phyloP scores from a whole-genome alignment of 129 eudicot species.

The Scalesia atractyloides region DNA sequence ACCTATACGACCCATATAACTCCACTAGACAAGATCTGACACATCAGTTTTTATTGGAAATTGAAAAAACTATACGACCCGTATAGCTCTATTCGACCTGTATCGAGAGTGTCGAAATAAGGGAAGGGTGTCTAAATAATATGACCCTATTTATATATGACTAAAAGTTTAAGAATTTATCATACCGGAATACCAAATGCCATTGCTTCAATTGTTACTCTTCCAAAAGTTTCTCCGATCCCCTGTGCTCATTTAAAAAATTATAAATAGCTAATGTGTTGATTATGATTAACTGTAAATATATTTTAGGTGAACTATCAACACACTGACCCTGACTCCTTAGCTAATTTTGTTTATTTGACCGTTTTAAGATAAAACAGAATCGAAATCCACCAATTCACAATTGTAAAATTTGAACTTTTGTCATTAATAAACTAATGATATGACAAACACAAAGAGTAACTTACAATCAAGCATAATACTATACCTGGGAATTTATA shows the following conservation, averaged over 20 bases:
- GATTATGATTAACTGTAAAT: neutral
- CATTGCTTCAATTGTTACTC: slow-evolving; percentile 99
- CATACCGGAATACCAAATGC: slow-evolving; percentile 96
- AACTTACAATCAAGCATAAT: neutral
- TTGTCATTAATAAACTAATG: neutral
- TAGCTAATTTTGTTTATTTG: neutral
- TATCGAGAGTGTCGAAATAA: too few relatives aligned
- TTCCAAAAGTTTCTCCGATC: slow-evolving; percentile 94
- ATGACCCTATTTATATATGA: neutral
- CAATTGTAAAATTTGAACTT: neutral
- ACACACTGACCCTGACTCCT: neutral
- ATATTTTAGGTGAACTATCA: neutral
- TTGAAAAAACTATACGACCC: too few relatives aligned
- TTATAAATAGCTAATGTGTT: neutral
- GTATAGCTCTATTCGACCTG: too few relatives aligned
- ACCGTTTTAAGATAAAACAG: neutral
- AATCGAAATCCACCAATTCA: neutral
- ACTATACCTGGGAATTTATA: slow-evolving; percentile 82
- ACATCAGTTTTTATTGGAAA: too few relatives aligned
- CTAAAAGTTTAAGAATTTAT: neutral
- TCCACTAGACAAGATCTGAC: too few relatives aligned
- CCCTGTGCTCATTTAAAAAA: slow-evolving; percentile 49
- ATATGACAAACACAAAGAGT: slow-evolving; percentile 3
- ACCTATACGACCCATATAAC: too few relatives aligned
- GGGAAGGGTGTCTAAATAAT: too few relatives aligned